Conservation (phyloP, 2,329 filamentous ascomycete genomes). For the Penicillium hesseltinei region DNA sequence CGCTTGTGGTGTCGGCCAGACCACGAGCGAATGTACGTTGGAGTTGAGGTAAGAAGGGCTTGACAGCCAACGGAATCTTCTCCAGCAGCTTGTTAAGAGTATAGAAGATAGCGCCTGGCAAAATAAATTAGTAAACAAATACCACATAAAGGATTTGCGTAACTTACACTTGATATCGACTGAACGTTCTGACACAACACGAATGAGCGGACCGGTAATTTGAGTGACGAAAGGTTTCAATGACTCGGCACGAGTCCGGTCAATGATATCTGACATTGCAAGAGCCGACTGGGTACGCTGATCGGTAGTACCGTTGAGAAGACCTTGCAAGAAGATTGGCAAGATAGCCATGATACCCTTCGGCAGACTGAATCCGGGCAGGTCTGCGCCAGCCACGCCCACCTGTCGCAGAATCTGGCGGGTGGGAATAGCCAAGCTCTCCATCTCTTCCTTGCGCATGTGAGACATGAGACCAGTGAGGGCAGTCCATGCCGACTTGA, state of each 20-base stretch:
- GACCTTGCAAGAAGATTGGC: conserved; percentile 93
- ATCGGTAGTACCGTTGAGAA: conserved; percentile 93
- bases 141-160: not conserved
- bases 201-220: conserved; percentile 94
- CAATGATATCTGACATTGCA: conserved; percentile 92
- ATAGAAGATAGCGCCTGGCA: conserved; percentile 76
- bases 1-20: conserved; percentile 87
- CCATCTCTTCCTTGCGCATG: conserved; percentile 97
- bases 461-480: conserved; percentile 83
- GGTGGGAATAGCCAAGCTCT: conserved; percentile 81
- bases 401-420: conserved; percentile 83
- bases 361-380: conserved; percentile 83
- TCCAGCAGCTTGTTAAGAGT: conserved; percentile 93
- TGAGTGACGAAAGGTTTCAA: conserved; percentile 95
- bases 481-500: conserved; percentile 86
- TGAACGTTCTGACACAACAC: conserved; percentile 94
- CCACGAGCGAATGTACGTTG: conserved; percentile 97
- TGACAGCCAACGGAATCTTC: conserved; percentile 93
- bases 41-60: conserved; percentile 94
- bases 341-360: conserved; percentile 97
- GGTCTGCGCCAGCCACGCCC: conserved; percentile 77
- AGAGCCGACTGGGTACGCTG: conserved; percentile 89
- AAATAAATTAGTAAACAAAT: conserved; percentile 20
- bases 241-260: conserved; percentile 81
- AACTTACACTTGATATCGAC: conserved; percentile 76